phyloP scores from a whole-genome alignment of 2,329 filamentous ascomycete genomes.

The Dothideomycetidae sp. region DNA sequence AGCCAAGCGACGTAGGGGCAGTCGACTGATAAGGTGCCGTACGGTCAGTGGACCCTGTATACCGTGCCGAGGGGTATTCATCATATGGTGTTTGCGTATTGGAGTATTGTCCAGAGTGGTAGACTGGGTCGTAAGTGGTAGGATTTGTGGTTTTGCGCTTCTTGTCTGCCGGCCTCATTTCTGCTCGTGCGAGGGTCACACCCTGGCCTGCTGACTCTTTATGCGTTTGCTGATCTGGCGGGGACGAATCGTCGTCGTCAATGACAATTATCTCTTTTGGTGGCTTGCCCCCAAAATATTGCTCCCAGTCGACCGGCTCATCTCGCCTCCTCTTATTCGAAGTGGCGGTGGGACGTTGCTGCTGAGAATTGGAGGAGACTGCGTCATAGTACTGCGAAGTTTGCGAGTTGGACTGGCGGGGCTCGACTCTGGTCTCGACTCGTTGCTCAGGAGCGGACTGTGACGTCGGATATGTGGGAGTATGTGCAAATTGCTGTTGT shows the following conservation, averaged over 20 bases:
- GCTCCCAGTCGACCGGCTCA: constrained; percentile 23
- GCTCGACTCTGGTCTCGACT: too few species aligned
- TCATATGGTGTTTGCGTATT: constrained; percentile 55
- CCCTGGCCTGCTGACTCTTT: constrained; percentile 6
- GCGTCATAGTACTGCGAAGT: constrained; percentile 6
- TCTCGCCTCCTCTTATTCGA: constrained; percentile 11
- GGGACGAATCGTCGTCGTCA: constrained; percentile 35
- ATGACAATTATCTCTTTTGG: constrained; percentile 40
- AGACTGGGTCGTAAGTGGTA: constrained; percentile 52
- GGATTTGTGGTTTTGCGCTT: constrained; percentile 55
- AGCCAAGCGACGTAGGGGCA: constrained; percentile 63
- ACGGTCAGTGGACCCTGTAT: constrained; percentile 68
- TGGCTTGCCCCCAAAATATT: constrained; percentile 24
- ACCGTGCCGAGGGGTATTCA: constrained; percentile 49
- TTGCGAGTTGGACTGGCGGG: constrained; percentile 7
- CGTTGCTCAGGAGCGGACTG: constrained; percentile 3
- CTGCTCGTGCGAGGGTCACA: constrained; percentile 12
- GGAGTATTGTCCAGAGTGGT: constrained; percentile 59
- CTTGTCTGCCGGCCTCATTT: constrained; percentile 39
- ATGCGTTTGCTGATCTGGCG: constrained; percentile 11
- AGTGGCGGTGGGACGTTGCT: constrained; percentile 6
- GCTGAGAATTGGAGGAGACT: background rate
- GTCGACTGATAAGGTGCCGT: constrained; percentile 71
- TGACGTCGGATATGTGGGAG: constrained; percentile 3
- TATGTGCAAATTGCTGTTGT: constrained; percentile 18